Evolutionary conservation across 257 asterid genomes (phyloP).

Genomic region (Cruciata laevipes): DNA sequence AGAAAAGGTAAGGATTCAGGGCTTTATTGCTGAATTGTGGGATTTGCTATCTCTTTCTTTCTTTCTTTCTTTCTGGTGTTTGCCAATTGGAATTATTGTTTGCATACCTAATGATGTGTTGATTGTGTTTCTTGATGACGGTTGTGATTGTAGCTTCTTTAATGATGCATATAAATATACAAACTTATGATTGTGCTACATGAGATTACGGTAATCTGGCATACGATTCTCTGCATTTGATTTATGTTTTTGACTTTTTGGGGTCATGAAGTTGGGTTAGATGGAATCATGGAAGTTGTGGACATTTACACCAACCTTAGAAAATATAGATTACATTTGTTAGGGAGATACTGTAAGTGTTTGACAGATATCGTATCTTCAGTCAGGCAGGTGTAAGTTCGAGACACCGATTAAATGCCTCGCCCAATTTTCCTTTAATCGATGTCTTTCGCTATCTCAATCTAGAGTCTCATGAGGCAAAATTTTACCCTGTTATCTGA

Average conservation of each 20-base stretch:
- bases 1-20: constrained; percentile 12
- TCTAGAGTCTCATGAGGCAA: too few species aligned
- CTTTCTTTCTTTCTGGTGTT: neutral
- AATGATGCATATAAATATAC: neutral
- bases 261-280: neutral
- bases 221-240: neutral
- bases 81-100: neutral
- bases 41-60: neutral
- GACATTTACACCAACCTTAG: neutral
- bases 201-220: neutral
- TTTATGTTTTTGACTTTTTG: neutral
- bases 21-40: constrained; percentile 9
- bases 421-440: too few species aligned
- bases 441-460: too few species aligned
- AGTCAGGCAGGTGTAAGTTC: neutral
- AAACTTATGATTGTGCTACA: neutral
- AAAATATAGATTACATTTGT: neutral
- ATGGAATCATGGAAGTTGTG: neutral
- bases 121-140: neutral
- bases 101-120: neutral
- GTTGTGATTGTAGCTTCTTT: neutral
- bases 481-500: too few species aligned
- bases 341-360: neutral
- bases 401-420: neutral
- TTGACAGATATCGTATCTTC: neutral